These are phyloP conservation scores for Tetraselmis chui DNA, from an alignment of 139 green algal genomes.

Conservation along the genomic window DNA sequence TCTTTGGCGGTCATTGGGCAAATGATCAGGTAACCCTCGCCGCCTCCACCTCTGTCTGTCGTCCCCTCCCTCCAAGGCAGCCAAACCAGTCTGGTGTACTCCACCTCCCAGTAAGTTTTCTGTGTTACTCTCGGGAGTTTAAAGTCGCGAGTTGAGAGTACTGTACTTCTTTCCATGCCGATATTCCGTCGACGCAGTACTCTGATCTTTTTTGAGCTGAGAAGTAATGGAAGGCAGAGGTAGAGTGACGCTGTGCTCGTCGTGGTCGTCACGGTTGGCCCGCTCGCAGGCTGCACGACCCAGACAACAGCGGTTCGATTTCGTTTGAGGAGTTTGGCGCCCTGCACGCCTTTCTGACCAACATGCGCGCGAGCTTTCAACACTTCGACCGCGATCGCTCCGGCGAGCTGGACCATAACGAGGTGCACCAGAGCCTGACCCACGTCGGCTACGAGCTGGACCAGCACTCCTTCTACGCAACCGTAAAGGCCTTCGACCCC, in stretches of 20 bases:
- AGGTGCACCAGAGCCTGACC: constrained; percentile 23
- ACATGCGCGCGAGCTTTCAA: constrained; percentile 36
- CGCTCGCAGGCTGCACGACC: constrained; percentile 30
- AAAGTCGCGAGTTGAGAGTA: too few relatives aligned
- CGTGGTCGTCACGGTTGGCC: too few relatives aligned
- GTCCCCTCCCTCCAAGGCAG: too few relatives aligned
- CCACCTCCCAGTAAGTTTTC: too few relatives aligned
- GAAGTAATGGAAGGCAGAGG: too few relatives aligned
- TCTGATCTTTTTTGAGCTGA: too few relatives aligned
- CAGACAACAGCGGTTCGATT: constrained; percentile 17
- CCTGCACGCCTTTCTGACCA: constrained; percentile 48
- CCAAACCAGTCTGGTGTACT: too few relatives aligned
- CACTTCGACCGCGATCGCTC: constrained; percentile 28
- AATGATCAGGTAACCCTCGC: background rate
- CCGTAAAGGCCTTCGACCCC: constrained; percentile 40
- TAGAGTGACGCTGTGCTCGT: too few relatives aligned
- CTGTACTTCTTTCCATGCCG: too few relatives aligned
- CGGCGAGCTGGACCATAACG: constrained; percentile 21
- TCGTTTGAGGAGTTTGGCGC: constrained; percentile 28
- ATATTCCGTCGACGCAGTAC: too few relatives aligned
- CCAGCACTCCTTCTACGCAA: constrained; percentile 10
- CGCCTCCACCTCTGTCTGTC: too few relatives aligned
- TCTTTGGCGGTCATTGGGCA: background rate
- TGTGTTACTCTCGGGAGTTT: too few relatives aligned
- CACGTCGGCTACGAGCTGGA: constrained; percentile 34